Evolutionary conservation across 164 flowering plant genomes (phyloP), one percentile per base, ranked within the genome.

Genomic region (Piper longum): DNA sequence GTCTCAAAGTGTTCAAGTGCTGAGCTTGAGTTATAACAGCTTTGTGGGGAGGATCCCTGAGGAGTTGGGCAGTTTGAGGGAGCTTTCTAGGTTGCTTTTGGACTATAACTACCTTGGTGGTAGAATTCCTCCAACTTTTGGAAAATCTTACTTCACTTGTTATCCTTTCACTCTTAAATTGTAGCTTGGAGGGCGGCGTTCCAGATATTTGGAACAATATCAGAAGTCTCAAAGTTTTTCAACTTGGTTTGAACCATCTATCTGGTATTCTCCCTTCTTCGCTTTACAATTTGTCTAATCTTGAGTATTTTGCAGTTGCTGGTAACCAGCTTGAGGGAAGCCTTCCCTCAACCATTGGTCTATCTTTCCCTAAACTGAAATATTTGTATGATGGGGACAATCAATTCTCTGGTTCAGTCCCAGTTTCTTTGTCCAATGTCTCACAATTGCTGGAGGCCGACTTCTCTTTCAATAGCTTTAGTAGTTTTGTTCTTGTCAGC

Each of bases 351-450:
- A 57, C 48, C 19, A 14, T 63, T 57, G 82, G 78, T 1, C 16
- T 41, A 4, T 45, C 41, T 4, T 68, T 82, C 14, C 81, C 82
- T 0, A 77, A 72, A 40, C 78, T 82, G 43, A 5, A 56, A 36
- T n/a, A 3, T 36, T 61, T 82, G 67, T 65, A 65, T 12, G 60
- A 66, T 9, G 67, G 79, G 55, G 1, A 65, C 44, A 80, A 82
- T 43, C 57, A 67, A 2, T 72, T 82, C 61, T 73, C 82, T 4
- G 87, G 87, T 2, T 11, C 41, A 12, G 74, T 83, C 56, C 85
- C 87, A 5, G 71, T 60, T 26, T 78, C 83, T 7, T 67, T 83
- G 70, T 67, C 63, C 64, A 83, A 81, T 45, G 67, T 71, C 56
- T 72, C 85, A 7, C 74, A 74, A 36, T 71, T 82, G 9, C 2